Percentiles rank a stretch among this genome's conserved stretches.
Conservation (phyloP, 2,329 filamentous ascomycete genomes). For the Stenocarpella maydis region DNA sequence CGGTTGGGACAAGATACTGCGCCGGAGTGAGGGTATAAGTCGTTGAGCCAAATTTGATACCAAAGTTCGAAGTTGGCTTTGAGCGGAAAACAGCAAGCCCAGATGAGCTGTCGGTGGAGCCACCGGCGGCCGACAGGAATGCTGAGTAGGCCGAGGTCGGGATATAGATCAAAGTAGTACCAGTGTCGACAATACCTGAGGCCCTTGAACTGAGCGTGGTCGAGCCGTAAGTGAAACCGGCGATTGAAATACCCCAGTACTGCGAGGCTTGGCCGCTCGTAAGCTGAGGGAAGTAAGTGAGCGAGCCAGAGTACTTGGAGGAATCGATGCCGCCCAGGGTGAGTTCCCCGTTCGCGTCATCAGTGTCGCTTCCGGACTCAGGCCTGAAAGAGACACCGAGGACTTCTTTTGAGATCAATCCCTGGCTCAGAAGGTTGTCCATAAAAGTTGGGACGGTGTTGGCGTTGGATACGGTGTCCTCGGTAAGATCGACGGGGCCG, state of each 20-base stretch:
- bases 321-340: conserved; percentile 39
- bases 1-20: conserved; percentile 41
- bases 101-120: conserved; percentile 39
- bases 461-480: conserved; percentile 40
- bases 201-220: conserved; percentile 35
- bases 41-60: conserved; percentile 41
- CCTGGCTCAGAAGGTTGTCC: conserved; percentile 42
- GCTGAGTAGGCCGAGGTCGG: conserved; percentile 40
- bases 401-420: conserved; percentile 42
- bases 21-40: conserved; percentile 42
- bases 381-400: conserved; percentile 43
- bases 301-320: conserved; percentile 37
- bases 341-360: conserved; percentile 40
- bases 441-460: conserved; percentile 41
- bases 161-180: conserved; percentile 42
- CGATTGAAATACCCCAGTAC: conserved; percentile 41
- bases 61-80: conserved; percentile 43
- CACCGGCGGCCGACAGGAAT: conserved; percentile 42
- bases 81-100: conserved; percentile 41
- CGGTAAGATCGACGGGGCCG: conserved; percentile 41
- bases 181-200: conserved; percentile 41
- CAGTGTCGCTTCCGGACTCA: conserved; percentile 40
- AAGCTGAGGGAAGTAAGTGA: conserved; percentile 37
- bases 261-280: conserved; percentile 31
- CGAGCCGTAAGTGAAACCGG: conserved; percentile 39